A percentile compares a stretch with the other conserved stretches of the same genome.
Conservation (phyloP, 1,284 basidiomycete genomes). For the Mycena citricolor region DNA sequence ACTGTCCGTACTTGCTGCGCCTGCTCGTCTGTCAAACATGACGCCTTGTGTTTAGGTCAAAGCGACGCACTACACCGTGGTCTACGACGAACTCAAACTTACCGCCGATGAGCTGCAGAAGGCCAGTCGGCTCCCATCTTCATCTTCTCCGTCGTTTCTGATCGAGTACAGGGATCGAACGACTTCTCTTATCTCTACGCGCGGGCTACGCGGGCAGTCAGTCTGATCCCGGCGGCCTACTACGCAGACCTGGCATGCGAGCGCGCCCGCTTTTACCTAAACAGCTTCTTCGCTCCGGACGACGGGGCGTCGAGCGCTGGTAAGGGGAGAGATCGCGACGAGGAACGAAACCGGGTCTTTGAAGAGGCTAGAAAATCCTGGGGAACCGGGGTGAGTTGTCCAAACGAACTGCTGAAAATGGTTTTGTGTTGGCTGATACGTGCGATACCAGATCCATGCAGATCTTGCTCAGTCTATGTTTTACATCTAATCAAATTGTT, state of each 20-base stretch:
- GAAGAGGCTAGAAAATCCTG: slow-evolving; percentile 53
- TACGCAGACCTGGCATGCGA: slow-evolving; percentile 79
- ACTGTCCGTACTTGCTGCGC: slow-evolving; percentile 33
- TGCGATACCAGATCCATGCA: slow-evolving; percentile 41
- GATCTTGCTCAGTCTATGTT: slow-evolving; percentile 67
- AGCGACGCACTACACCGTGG: slow-evolving; percentile 71
- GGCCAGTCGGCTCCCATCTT: background rate
- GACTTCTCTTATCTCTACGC: slow-evolving; percentile 67
- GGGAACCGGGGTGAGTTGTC: slow-evolving; percentile 55
- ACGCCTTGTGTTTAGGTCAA: slow-evolving; percentile 29
- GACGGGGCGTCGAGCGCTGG: slow-evolving; percentile 37
- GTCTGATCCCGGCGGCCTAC: slow-evolving; percentile 72
- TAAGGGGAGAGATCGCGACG: slow-evolving; percentile 49
- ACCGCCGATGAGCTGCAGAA: slow-evolving; percentile 62
- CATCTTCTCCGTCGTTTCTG: background rate
- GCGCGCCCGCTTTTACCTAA: slow-evolving; percentile 67
- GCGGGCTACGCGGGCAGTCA: slow-evolving; percentile 75
- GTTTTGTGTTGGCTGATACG: background rate
- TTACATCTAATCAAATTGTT: slow-evolving; percentile 54
- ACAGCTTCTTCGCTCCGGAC: slow-evolving; percentile 65
- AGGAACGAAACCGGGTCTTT: slow-evolving; percentile 47
- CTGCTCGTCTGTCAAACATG: background rate
- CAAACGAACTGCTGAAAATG: slow-evolving; percentile 1
- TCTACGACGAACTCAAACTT: slow-evolving; percentile 70
- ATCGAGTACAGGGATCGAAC: slow-evolving; percentile 51